A percentile compares a stretch with the other conserved stretches of the same genome.
Evolutionary conservation across 2,329 filamentous ascomycete genomes (phyloP).

Genomic region (Helotiales sp.): DNA sequence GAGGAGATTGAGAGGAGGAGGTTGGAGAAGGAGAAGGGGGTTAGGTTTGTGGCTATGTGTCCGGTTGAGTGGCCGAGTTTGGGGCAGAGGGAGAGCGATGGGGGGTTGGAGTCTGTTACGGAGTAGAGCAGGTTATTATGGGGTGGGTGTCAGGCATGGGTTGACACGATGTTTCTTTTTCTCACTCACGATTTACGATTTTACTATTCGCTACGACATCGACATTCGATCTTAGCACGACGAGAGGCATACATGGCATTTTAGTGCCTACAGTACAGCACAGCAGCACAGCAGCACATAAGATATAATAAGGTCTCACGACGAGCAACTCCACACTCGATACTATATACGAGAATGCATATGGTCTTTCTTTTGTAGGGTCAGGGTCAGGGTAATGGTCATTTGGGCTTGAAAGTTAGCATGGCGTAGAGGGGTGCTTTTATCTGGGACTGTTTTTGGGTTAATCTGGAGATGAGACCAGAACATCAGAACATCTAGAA

Average conservation of each 20-base stretch:
- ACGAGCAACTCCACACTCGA: not conserved
- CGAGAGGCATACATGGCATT: not conserved
- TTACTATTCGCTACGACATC: not conserved
- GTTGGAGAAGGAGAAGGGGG: slow-evolving; percentile 46
- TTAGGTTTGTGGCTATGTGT: slow-evolving; percentile 43
- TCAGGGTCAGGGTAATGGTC: too few species aligned
- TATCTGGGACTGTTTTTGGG: not conserved
- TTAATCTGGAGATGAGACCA: not conserved
- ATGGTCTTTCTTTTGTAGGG: not conserved
- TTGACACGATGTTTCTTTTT: too few species aligned
- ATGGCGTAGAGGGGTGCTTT: not conserved
- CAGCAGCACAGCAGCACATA: not conserved
- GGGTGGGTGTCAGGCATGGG: not conserved
- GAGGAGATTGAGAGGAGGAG: slow-evolving; percentile 55
- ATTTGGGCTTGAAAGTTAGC: too few species aligned
- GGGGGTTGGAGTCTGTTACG: slow-evolving; percentile 21
- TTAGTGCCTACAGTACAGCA: not conserved
- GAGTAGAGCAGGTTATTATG: not conserved
- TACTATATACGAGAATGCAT: too few species aligned
- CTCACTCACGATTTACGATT: not conserved
- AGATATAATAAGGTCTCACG: slow-evolving; percentile 5
- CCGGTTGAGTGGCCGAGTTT: slow-evolving; percentile 43
- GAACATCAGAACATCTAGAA: too few species aligned
- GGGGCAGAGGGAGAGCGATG: slow-evolving; percentile 10
- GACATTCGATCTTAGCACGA: not conserved